Percentiles rank a stretch among this genome's conserved stretches.
These are phyloP conservation scores for Pyrenula massariospora DNA, from an alignment of 495 filamentous ascomycete genomes.

Conservation along the genomic window DNA sequence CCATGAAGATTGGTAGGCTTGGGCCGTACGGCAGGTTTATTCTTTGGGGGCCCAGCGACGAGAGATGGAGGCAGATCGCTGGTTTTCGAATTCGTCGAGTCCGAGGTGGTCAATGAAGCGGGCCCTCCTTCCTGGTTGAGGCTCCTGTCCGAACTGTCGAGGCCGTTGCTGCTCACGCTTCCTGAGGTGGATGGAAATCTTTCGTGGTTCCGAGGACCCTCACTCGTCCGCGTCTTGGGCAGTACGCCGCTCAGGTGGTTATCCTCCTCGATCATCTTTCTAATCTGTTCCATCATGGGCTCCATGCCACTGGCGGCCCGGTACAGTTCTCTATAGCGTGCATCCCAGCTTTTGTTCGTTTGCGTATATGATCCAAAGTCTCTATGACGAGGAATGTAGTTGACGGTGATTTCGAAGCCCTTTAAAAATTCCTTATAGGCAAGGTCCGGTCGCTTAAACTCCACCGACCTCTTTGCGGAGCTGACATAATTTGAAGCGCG, in stretches of 20 bases:
- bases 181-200: not conserved
- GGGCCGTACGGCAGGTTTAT: conserved; percentile 44
- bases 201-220: not conserved
- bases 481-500: conserved; percentile 24
- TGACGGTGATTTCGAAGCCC: conserved; percentile 62
- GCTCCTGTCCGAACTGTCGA: not conserved
- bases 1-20: conserved; percentile 54
- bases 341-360: not conserved
- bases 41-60: conserved; percentile 6
- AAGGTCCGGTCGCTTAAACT: conserved; percentile 44
- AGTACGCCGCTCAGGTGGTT: conserved; percentile 42
- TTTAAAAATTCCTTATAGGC: conserved; percentile 71
- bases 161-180: not conserved
- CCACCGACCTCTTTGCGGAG: conserved; percentile 14
- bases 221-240: not conserved
- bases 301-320: not conserved
- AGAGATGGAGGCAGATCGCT: not conserved
- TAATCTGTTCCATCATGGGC: conserved; percentile 43
- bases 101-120: too few species aligned
- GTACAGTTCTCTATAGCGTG: not conserved
- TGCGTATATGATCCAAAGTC: conserved; percentile 31
- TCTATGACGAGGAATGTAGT: conserved; percentile 61
- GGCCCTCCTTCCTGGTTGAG: not conserved
- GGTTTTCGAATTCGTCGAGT: not conserved
- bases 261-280: conserved; percentile 55